phyloP scores from a whole-genome alignment of 2,329 filamentous ascomycete species.

The Albophoma yamanashiensis region DNA sequence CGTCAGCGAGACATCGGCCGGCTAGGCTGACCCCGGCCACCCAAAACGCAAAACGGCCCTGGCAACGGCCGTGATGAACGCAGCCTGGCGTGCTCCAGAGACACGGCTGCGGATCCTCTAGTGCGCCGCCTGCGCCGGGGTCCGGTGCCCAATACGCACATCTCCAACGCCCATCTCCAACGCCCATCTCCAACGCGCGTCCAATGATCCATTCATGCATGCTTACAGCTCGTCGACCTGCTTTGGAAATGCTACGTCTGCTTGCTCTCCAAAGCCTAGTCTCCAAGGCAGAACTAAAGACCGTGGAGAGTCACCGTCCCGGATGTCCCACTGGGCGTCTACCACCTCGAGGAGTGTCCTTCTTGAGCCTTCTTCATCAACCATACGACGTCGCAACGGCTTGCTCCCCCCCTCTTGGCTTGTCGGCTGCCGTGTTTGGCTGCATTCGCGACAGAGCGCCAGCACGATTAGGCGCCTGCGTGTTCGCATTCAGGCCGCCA shows the following conservation, averaged over 20 bases:
- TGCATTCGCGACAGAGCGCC: not conserved
- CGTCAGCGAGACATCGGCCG: not conserved
- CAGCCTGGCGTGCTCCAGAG: not conserved
- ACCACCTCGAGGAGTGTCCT: not conserved
- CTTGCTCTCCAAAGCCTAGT: not conserved
- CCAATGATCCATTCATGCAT: not conserved
- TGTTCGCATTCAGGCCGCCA: not conserved
- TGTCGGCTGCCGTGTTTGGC: not conserved
- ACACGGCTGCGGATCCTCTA: not conserved
- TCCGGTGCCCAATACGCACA: not conserved
- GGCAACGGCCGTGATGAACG: not conserved
- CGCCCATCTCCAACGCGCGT: too few species aligned
- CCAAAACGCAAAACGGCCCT: not conserved
- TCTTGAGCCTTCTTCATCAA: not conserved
- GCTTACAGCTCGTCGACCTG: not conserved
- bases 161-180: not conserved
- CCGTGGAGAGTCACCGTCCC: not conserved
- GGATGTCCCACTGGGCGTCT: not conserved
- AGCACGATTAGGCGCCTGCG: not conserved
- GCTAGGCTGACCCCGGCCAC: not conserved
- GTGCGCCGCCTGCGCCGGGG: not conserved
- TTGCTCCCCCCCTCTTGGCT: not conserved
- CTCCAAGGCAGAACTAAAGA: not conserved
- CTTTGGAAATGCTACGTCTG: not conserved
- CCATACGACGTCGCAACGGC: not conserved